Base-by-base conservation (phyloP, 2,329 filamentous ascomycete genomes). In the Lizonia empirigonia region DNA sequence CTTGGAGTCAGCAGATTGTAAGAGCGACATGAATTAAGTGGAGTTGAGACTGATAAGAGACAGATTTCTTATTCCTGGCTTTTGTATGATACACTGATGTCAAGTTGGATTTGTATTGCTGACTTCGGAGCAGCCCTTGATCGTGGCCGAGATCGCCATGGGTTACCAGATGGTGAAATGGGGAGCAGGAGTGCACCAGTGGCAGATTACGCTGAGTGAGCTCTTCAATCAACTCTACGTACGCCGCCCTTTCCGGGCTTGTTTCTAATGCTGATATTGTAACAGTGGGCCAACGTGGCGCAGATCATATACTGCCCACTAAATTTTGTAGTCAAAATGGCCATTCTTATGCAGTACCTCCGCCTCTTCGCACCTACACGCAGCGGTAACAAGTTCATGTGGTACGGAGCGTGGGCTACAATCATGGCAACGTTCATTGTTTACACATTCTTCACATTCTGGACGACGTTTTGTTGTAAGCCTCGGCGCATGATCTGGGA, bases 101-200 rank as follows among this genome's bases (percentile, higher is more conserved):
- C 20, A n/a, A 1, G 2, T 13, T 2, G 20, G 4, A 2, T 5
- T 7, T 9, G 9, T 4, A 15, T 1, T 45, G 9, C 54, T 58
- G 36, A 58, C 34, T 5, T n/a, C 4, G 2, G 9, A 26, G 18
- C 10, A 64, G 63, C 60, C 61, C 13, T 42, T 68, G 27, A 63
- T 68, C 10, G 38, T 67, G 16, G 41, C 44, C 15, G 59, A 64
- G 38, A 46, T 65, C 12, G 58, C 39, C 5, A 49, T 67, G 38
- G 65, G 64, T 18, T 64, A 63, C 18, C 49, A 56, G 16, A 65
- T 64, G 59, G 59, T 65, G 2, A 60, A 61, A 29, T 66, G 57
- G 57, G 65, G 65, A n/a, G 58, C 63, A 20, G 65, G 65, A 8
- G 64, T 67, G 4, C 65, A 68, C 53, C 64, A 67, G 42, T 68